Evolutionary conservation across 2,329 filamentous ascomycete species (phyloP), one percentile per base, ranked within the genome.

Genomic region (Lachnellula cervina): DNA sequence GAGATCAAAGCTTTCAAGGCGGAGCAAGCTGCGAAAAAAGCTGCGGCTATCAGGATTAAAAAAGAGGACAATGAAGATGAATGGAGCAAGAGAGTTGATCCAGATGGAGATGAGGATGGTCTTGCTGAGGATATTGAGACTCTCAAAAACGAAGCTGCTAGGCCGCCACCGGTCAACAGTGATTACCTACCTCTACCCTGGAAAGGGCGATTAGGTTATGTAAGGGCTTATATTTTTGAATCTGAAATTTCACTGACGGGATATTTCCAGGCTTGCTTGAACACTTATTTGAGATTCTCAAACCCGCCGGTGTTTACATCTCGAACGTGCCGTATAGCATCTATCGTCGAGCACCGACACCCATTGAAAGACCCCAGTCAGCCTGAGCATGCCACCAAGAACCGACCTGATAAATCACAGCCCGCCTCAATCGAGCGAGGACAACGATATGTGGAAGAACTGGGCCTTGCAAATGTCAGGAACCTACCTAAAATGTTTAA

Each of bases 281-380:
- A 96, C 69, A 97, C 93, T 0, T 97, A 97, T 70, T 78, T 97
- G 2, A 87, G 93, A 45, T 80, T 82, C 51, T 84, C 89, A 1
- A 93, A 85, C 59, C 89, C 90, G 7, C 86, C 93, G 0, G 84
- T 97, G 1, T 97, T 97, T 71, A 89, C 86, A 62, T 97, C 93
- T 0, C 83, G 93, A 54, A 97, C 93, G 0, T 97, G 92, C 68
- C 88, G 92, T 32, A 93, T 97, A 59, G 80, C 89, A 1, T 96
- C 90, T 0, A 96, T 97, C 44, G 69, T 97, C 11, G 91, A 97
- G 55, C 90, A 97, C 65, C 84, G 90, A 8, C 84, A 96, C 70
- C 90, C 92, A 0, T 77, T 97, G 2, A 78, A 79, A 62, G 85
- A 96, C 61, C 87, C 89, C 0, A 80, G 80, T 0, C 83, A 88